A percentile compares a stretch with the other conserved stretches of the same genome.
Conservation (phyloP, 1,284 basidiomycete genomes). For the Trametes versicolor region DNA sequence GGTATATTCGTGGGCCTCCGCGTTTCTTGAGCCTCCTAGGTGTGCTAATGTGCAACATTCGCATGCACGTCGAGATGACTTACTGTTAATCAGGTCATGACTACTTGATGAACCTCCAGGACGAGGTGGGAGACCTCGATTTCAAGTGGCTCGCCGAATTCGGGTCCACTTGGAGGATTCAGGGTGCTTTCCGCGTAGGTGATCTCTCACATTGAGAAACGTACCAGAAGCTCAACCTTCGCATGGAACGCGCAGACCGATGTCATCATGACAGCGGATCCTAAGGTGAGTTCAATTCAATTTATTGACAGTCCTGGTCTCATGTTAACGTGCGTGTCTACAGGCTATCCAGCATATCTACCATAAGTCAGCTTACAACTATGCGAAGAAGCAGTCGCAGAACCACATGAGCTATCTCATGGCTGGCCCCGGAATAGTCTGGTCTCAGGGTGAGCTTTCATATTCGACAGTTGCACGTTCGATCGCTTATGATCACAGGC, state of each 20-base stretch:
- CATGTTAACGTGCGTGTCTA: background rate
- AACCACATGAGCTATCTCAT: conserved; percentile 25
- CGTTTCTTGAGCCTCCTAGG: conserved; percentile 5
- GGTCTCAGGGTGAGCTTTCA: conserved; percentile 29
- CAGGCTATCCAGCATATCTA: conserved; percentile 42
- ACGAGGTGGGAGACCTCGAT: conserved; percentile 36
- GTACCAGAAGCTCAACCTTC: background rate
- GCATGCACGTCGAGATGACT: background rate
- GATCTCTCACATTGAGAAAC: background rate
- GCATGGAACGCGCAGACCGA: conserved; percentile 5
- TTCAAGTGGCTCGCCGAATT: conserved; percentile 37
- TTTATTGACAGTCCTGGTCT: background rate
- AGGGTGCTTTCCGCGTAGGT: conserved; percentile 32
- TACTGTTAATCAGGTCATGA: conserved; percentile 29
- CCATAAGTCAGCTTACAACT: conserved; percentile 40
- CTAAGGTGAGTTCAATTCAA: conserved; percentile 15
- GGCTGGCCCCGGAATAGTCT: conserved; percentile 34
- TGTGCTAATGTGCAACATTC: background rate
- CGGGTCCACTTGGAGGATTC: conserved; percentile 36
- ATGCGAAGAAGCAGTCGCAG: conserved; percentile 33
- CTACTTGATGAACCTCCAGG: conserved; percentile 28
- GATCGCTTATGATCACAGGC: conserved; percentile 18
- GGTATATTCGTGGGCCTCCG: conserved; percentile 14
- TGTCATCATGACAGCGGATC: conserved; percentile 28
- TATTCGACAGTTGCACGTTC: background rate